These are phyloP conservation scores for Spizellomyces sp. DNA, from an alignment of 192 early-diverging fungal genomes.

Conservation along the genomic window DNA sequence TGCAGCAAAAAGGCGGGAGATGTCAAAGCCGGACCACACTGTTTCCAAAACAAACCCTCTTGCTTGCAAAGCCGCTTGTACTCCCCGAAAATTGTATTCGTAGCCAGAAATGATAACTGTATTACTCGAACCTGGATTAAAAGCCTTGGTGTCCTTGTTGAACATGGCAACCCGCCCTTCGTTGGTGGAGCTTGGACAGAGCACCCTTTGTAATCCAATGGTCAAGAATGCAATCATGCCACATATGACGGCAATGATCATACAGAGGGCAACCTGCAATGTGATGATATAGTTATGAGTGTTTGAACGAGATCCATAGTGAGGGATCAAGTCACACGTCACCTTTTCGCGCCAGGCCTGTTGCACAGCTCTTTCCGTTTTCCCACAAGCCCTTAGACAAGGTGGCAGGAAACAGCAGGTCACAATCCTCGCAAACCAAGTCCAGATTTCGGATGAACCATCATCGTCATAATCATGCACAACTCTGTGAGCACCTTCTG, in stretches of 20 bases:
- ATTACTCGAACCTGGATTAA: neutral
- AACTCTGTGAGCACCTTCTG: neutral
- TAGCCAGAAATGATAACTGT: conserved; percentile 20
- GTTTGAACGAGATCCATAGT: conserved; percentile 6
- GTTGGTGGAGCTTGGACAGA: conserved; percentile 23
- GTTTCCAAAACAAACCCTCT: neutral
- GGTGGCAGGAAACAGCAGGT: conserved; percentile 40
- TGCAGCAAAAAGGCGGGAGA: neutral
- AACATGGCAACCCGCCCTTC: conserved; percentile 17
- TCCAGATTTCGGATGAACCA: conserved; percentile 24
- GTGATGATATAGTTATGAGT: neutral
- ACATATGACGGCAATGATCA: conserved; percentile 31
- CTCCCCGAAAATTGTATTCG: conserved; percentile 18
- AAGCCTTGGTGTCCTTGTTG: neutral
- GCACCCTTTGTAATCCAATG: conserved; percentile 20
- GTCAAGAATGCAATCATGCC: conserved; percentile 19
- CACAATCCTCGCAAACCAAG: conserved; percentile 28
- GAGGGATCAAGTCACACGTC: neutral
- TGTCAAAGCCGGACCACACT: neutral
- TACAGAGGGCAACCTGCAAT: conserved; percentile 45
- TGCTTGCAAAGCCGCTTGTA: conserved; percentile 1
- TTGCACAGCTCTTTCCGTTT: neutral
- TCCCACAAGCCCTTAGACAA: conserved; percentile 8
- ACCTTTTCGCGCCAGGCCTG: conserved; percentile 9
- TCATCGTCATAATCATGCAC: conserved; percentile 7